Conservation (phyloP, 1,284 basidiomycete genomes). For the Ganoderma lucidum region DNA sequence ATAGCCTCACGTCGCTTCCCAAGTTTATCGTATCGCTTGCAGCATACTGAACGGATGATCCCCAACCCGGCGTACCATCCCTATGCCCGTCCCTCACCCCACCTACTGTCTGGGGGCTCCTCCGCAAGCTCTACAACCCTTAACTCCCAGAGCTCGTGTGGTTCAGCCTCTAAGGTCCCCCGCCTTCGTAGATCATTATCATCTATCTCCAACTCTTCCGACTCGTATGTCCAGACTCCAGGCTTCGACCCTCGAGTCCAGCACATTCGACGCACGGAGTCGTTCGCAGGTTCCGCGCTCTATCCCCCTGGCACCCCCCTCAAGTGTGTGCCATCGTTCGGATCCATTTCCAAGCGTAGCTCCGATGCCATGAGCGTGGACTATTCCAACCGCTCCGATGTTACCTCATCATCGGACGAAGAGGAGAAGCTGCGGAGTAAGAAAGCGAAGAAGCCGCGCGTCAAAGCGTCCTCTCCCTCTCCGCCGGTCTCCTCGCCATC, state of each 20-base stretch:
- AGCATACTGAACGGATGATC: slow-evolving; percentile 66
- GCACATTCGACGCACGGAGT: slow-evolving; percentile 43
- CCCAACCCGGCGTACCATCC: slow-evolving; percentile 57
- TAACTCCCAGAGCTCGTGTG: slow-evolving; percentile 60
- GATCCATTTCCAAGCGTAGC: slow-evolving; percentile 42
- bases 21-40: slow-evolving; percentile 74
- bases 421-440: slow-evolving; percentile 71
- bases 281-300: slow-evolving; percentile 38
- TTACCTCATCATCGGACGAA: slow-evolving; percentile 77
- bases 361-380: slow-evolving; percentile 46
- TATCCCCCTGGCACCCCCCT: slow-evolving; percentile 42
- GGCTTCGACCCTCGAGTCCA: slow-evolving; percentile 40
- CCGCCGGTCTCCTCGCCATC: slow-evolving; percentile 35
- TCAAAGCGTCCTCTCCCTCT: slow-evolving; percentile 47
- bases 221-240: slow-evolving; percentile 37
- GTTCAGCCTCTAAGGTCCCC: slow-evolving; percentile 46
- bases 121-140: slow-evolving; percentile 75
- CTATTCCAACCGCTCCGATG: slow-evolving; percentile 42
- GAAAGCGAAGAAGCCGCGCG: slow-evolving; percentile 69
- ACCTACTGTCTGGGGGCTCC: slow-evolving; percentile 50
- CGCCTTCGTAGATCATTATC: slow-evolving; percentile 45
- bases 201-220: slow-evolving; percentile 45
- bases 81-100: slow-evolving; percentile 55
- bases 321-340: slow-evolving; percentile 51
- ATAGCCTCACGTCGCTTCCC: slow-evolving; percentile 18